phyloP scores from a whole-genome alignment of 108 stramenopile species.

The Asterionellopsis glacialis region DNA sequence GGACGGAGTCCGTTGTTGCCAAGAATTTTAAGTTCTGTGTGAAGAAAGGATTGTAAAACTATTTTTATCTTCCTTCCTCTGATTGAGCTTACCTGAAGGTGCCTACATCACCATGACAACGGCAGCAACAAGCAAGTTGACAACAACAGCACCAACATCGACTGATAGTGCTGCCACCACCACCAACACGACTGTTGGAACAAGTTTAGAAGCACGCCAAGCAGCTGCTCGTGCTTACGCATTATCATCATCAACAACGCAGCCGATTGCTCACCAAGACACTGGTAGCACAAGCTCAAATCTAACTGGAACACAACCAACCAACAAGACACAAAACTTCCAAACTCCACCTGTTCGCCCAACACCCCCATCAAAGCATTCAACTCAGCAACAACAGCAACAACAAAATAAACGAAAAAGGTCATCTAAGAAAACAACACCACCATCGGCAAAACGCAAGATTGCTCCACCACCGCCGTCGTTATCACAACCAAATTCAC shows the following conservation, averaged over 20 bases:
- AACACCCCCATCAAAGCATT: not conserved
- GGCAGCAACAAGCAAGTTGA: not conserved
- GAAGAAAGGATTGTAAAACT: too few relatives aligned
- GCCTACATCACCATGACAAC: too few relatives aligned
- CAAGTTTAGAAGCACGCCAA: not conserved
- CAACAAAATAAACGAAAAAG: not conserved
- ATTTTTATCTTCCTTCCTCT: too few relatives aligned
- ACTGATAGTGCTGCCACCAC: not conserved
- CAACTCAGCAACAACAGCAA: conserved; percentile 2
- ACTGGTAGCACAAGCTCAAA: not conserved
- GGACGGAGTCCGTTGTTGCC: too few relatives aligned
- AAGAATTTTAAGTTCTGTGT: too few relatives aligned
- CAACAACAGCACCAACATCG: conserved; percentile 6
- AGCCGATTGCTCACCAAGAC: too few relatives aligned
- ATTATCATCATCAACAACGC: conserved; percentile 5
- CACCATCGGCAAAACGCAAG: not conserved
- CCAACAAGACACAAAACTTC: conserved; percentile 6
- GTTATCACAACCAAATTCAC: too few relatives aligned
- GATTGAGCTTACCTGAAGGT: too few relatives aligned
- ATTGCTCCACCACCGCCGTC: not conserved
- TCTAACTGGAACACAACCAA: not conserved
- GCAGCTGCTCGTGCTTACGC: not conserved
- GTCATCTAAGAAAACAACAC: not conserved
- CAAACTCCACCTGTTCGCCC: not conserved
- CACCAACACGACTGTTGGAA: not conserved